Percentiles rank a stretch among this genome's conserved stretches.
These are phyloP conservation scores for Fraxinus cuspidata DNA, from an alignment of 257 asterid species.

Conservation along the genomic window DNA sequence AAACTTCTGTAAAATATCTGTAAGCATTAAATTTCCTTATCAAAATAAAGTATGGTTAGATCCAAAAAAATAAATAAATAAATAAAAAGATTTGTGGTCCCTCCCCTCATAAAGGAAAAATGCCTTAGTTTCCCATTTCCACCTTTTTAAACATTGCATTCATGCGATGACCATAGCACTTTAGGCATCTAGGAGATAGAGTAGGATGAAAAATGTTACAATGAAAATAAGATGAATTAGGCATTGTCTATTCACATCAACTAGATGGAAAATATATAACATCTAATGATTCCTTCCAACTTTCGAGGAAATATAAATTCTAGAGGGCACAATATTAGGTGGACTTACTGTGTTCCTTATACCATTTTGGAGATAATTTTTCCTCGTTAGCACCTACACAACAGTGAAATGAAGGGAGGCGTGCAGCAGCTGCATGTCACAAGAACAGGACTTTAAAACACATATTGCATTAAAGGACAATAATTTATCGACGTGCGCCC, in stretches of 20 bases:
- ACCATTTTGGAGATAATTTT: slow-evolving; percentile 73
- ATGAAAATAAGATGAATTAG: neutral
- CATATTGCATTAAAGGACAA: slow-evolving; percentile 9
- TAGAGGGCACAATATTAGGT: neutral
- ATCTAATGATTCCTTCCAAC: neutral
- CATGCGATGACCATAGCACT: neutral
- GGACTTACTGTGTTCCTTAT: slow-evolving; percentile 70
- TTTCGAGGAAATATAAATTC: neutral
- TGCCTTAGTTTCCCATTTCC: too few species aligned
- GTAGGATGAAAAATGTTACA: neutral
- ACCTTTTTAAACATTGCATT: too few species aligned
- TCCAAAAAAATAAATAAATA: neutral
- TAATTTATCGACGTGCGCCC: slow-evolving; percentile 17
- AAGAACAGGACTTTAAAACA: slow-evolving; percentile 22
- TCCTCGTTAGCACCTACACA: slow-evolving; percentile 83
- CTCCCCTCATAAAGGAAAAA: too few species aligned
- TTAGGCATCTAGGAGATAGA: neutral
- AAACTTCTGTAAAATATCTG: neutral
- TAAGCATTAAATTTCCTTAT: neutral
- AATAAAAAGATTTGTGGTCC: too few species aligned
- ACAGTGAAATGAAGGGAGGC: slow-evolving; percentile 81
- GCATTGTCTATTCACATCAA: neutral
- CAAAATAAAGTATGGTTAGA: neutral
- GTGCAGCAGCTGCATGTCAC: slow-evolving; percentile 63
- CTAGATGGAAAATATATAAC: neutral